phyloP scores from a whole-genome alignment of 1,139 yeast genomes.

The Chernovozyma aurita region DNA sequence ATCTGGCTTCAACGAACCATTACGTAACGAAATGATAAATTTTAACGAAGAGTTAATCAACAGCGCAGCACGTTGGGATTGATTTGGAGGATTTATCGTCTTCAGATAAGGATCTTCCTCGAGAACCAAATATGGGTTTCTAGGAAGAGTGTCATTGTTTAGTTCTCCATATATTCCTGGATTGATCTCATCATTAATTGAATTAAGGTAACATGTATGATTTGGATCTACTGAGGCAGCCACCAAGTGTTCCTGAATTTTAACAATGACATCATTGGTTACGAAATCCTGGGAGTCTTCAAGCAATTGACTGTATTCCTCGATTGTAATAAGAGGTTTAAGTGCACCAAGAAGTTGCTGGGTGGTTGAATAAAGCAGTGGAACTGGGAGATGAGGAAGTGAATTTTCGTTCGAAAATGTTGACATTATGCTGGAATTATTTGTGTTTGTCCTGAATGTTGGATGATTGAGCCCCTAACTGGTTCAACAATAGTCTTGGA shows the following conservation, averaged over 20 bases:
- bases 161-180: slow-evolving; percentile 65
- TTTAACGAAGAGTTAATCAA: slow-evolving; percentile 62
- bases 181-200: slow-evolving; percentile 53
- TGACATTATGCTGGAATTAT: neutral
- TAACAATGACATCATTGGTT: slow-evolving; percentile 33
- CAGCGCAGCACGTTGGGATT: slow-evolving; percentile 63
- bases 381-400: slow-evolving; percentile 53
- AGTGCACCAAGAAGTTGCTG: slow-evolving; percentile 45
- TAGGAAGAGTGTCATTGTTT: slow-evolving; percentile 62
- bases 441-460: slow-evolving; percentile 1
- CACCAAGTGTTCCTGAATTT: slow-evolving; percentile 50
- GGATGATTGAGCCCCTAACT: too few species aligned
- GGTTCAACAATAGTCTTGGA: too few species aligned
- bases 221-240: slow-evolving; percentile 37
- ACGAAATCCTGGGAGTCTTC: slow-evolving; percentile 44
- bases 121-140: slow-evolving; percentile 68
- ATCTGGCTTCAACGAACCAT: slow-evolving; percentile 53
- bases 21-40: slow-evolving; percentile 56
- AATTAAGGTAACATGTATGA: slow-evolving; percentile 52
- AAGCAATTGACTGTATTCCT: slow-evolving; percentile 37
- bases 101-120: slow-evolving; percentile 67
- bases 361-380: slow-evolving; percentile 41
- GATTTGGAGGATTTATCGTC: slow-evolving; percentile 57
- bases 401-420: slow-evolving; percentile 19
- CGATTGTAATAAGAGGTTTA: slow-evolving; percentile 43